These are phyloP conservation scores for Castanopsis chinensis DNA, from an alignment of 306 rosid species.

Conservation along the genomic window DNA sequence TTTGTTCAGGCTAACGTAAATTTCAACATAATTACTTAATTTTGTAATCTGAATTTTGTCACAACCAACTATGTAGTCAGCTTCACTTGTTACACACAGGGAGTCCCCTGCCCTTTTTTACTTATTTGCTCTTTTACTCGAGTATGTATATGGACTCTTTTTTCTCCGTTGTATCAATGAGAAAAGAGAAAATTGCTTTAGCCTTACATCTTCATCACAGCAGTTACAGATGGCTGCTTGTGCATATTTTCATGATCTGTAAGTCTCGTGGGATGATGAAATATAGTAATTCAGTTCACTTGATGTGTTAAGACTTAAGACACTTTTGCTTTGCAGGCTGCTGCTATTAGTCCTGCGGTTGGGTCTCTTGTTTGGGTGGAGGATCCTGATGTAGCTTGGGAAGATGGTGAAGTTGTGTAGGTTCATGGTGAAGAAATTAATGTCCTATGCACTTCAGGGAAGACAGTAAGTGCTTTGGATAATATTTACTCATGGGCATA, in stretches of 20 bases:
- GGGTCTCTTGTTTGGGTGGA: constrained; percentile 94
- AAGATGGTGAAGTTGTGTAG: constrained; percentile 86
- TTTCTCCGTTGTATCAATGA: constrained; percentile 1
- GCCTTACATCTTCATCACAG: not conserved
- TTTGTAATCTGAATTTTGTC: not conserved
- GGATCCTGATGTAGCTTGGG: constrained; percentile 84
- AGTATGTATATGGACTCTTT: constrained; percentile 11
- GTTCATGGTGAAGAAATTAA: constrained; percentile 70
- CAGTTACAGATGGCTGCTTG: not conserved
- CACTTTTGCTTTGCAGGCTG: constrained; percentile 56
- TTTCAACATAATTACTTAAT: not conserved
- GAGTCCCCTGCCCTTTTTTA: not conserved
- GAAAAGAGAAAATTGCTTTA: constrained; percentile 3
- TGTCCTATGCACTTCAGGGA: constrained; percentile 89
- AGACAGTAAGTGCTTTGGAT: constrained; percentile 59
- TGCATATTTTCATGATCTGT: constrained; percentile 1
- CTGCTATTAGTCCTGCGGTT: constrained; percentile 52
- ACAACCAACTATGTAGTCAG: not conserved
- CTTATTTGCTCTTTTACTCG: not conserved
- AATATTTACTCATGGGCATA: not conserved
- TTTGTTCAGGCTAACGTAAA: not conserved
- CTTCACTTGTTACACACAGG: not conserved
- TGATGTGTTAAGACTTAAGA: constrained; percentile 25
- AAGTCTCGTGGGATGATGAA: not conserved
- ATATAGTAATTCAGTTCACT: constrained; percentile 1